Evolutionary conservation across 192 early-diverging fungal genomes (phyloP).

Genomic region (Coemansia sp.): DNA sequence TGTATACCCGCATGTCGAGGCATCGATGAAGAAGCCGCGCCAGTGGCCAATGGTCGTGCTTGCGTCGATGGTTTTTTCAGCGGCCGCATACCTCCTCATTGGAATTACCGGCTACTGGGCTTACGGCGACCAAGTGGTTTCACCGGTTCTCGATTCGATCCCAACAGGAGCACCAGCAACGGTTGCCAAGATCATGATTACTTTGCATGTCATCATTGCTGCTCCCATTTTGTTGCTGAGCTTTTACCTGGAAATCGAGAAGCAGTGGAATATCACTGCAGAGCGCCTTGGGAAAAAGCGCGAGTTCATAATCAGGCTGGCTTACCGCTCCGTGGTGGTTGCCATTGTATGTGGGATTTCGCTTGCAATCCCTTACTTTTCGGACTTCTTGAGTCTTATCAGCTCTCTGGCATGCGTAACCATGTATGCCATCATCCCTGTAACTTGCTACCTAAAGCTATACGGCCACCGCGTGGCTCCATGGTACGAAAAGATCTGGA

Average conservation of each 20-base stretch:
- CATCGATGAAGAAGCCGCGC: constrained; percentile 68
- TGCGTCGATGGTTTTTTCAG: constrained; percentile 59
- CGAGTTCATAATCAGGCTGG: constrained; percentile 56
- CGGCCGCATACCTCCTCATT: constrained; percentile 65
- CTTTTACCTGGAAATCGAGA: constrained; percentile 66
- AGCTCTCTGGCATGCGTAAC: constrained; percentile 70
- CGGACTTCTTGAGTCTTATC: constrained; percentile 73
- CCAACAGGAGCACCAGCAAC: constrained; percentile 59
- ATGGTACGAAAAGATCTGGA: constrained; percentile 54
- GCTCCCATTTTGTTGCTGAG: constrained; percentile 74
- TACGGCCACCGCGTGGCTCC: constrained; percentile 57
- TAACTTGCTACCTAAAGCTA: constrained; percentile 69
- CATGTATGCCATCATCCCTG: constrained; percentile 71
- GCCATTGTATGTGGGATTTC: constrained; percentile 58
- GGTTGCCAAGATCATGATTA: constrained; percentile 69
- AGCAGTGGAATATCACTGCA: constrained; percentile 53
- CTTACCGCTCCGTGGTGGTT: constrained; percentile 60
- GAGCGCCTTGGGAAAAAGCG: constrained; percentile 38
- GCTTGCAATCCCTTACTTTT: constrained; percentile 71
- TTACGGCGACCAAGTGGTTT: constrained; percentile 63
- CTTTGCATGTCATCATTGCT: constrained; percentile 74
- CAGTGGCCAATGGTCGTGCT: constrained; percentile 65
- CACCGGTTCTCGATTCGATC: constrained; percentile 68
- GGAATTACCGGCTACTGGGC: constrained; percentile 70
- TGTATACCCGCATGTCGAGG: constrained; percentile 79